Evolutionary conservation across 192 early-diverging fungal genomes (phyloP).

Genomic region (Funneliformis geosporum): DNA sequence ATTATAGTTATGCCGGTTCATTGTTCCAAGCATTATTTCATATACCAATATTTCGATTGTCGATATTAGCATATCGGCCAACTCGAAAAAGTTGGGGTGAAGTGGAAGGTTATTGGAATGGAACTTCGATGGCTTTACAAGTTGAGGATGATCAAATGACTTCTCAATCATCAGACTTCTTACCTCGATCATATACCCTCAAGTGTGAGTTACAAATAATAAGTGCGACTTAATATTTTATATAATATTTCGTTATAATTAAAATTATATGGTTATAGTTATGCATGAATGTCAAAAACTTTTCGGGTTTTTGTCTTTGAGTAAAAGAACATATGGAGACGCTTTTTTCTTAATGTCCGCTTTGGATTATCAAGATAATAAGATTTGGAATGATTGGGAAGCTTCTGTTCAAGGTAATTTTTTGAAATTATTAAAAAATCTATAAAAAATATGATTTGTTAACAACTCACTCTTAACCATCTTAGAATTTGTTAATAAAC

Average conservation of each 20-base stretch:
- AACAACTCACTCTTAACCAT: neutral
- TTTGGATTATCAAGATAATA: conserved; percentile 19
- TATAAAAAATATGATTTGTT: neutral
- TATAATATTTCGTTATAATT: neutral
- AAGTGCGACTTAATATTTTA: neutral
- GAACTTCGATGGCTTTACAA: no score
- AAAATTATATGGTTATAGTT: conserved; percentile 24
- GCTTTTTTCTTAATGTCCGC: conserved; percentile 36
- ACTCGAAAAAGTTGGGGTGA: conserved; percentile 39
- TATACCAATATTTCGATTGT: conserved; percentile 38
- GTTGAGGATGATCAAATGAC: neutral
- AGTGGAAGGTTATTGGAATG: conserved; percentile 42
- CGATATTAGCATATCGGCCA: conserved; percentile 40
- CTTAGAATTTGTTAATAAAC: neutral
- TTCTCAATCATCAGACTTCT: neutral
- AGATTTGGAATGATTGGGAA: neutral
- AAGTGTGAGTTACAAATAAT: neutral
- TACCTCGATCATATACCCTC: neutral
- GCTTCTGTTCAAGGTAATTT: neutral
- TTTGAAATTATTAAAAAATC: neutral
- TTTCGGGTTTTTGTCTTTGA: conserved; percentile 42
- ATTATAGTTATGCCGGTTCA: conserved; percentile 35
- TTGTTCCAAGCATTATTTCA: conserved; percentile 49
- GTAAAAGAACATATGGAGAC: conserved; percentile 40
- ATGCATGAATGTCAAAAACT: conserved; percentile 49